Evolutionary conservation across 192 early-diverging fungal species (phyloP).

Genomic region (Dispira simplex): DNA sequence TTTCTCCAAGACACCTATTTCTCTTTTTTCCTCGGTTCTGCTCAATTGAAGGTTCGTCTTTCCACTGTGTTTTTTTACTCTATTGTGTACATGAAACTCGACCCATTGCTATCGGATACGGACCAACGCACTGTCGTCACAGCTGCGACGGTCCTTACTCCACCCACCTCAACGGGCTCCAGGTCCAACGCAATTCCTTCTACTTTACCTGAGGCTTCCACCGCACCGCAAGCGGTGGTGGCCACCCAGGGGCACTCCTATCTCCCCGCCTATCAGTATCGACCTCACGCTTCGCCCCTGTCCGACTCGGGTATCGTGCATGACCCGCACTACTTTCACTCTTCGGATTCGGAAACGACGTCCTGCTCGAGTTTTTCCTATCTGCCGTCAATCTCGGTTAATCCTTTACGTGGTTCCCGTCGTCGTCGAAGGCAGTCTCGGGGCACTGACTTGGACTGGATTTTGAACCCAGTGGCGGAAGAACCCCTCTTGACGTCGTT

Average conservation of each 20-base stretch:
- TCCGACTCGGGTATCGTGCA: background rate
- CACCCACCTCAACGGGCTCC: no score
- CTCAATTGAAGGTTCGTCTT: no score
- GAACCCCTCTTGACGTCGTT: background rate
- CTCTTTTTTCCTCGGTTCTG: no score
- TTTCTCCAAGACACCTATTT: no score
- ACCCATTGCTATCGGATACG: no score
- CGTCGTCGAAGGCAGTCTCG: background rate
- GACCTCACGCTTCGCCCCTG: background rate
- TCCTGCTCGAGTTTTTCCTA: background rate
- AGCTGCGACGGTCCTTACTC: no score
- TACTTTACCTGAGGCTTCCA: no score
- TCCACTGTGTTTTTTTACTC: no score
- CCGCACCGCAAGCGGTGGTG: no score
- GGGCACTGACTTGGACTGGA: background rate
- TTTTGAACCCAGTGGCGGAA: background rate
- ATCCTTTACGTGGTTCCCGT: background rate
- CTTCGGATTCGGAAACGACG: background rate
- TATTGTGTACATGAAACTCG: no score
- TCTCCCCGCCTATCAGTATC: background rate
- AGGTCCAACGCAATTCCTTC: no score
- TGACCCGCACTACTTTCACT: background rate
- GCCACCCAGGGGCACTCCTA: background rate
- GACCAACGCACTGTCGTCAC: no score
- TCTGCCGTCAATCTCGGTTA: background rate